A percentile compares a stretch with the other conserved stretches of the same genome.
Evolutionary conservation across 176 grass and related monocot genomes (phyloP).

Genomic region (Echinochloa phyllopogon): DNA sequence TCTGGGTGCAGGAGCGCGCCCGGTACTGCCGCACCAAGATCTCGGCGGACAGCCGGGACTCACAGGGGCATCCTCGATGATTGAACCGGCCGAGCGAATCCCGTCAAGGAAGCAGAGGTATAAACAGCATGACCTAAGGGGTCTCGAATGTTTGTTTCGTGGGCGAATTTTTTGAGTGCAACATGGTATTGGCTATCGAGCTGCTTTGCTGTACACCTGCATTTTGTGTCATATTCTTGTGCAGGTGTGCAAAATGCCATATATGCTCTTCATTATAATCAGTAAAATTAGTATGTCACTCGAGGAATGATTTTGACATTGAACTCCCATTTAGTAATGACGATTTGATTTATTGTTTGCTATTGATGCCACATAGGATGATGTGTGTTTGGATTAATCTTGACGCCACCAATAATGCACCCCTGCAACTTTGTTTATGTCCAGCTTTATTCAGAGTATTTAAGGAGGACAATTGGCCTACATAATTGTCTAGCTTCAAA

Average conservation of each 20-base stretch:
- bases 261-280: background rate
- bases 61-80: slow-evolving; percentile 39
- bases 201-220: too few relatives aligned
- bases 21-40: slow-evolving; percentile 52
- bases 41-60: slow-evolving; percentile 44
- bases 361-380: background rate
- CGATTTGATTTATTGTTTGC: slow-evolving; percentile 10
- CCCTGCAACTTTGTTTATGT: slow-evolving; percentile 1
- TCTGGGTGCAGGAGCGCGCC: slow-evolving; percentile 70
- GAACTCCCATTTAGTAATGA: background rate
- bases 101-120: slow-evolving; percentile 79
- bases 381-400: slow-evolving; percentile 2
- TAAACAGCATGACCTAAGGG: background rate
- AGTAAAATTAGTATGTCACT: background rate
- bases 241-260: background rate
- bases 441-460: background rate
- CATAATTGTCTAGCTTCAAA: background rate
- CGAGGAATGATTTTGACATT: slow-evolving; percentile 3
- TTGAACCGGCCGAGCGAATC: slow-evolving; percentile 39
- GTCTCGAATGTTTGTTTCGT: background rate
- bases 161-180: background rate
- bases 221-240: background rate
- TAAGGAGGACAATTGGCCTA: background rate
- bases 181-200: background rate
- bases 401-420: slow-evolving; percentile 19